Base-by-base conservation (phyloP, 768 basidiomycete species). In the Leccinum variicolor region DNA sequence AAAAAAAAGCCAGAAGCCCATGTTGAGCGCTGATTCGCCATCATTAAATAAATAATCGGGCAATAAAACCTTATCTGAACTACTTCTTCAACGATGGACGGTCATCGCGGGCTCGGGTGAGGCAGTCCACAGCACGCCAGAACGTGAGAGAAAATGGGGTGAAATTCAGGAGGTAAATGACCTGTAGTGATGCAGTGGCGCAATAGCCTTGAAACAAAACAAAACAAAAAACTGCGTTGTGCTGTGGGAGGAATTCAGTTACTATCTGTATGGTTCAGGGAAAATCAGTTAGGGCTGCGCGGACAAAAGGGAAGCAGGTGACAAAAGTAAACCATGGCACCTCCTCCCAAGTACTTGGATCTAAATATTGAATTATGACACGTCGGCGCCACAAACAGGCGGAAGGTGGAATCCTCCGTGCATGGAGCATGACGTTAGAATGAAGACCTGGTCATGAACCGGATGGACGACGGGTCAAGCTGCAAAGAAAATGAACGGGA, bases 1-100 rank as follows among this genome's bases (percentile, higher is more conserved):
- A 53, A 55, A 56, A 55, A 57, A 43, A 50, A 52, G 54, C 53
- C 25, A 49, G 55, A 54, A 48, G 58, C 56, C 57, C 57, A 56
- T 57, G 67, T 52, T 64, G 58, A 67, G 56, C 29, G n/a, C 33
- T 61, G 60, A 19, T 64, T 50, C 56, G 47, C 53, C 23, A 48
- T 47, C 50, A 65, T 56, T 48, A 52, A 64, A 66, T 48, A 53
- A 64, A 66, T 49, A 55, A 65, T 54, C 21, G 33, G 45, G 43
- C 26, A 58, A 59, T 66, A 58, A 63, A 64, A 58, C 64, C 62
- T 66, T 63, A 62, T 63, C 53, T 59, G 59, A 61, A 46, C 11
- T 46, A 43, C 43, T 56, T 47, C 56, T 48, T 60, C 57, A 36
- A 57, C 33, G 52, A 25, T 15, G 43, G 54, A 50, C 41, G 54